Conservation (phyloP, 1,139 yeast genomes). For the Zygosaccharomyces pseudobailii region DNA sequence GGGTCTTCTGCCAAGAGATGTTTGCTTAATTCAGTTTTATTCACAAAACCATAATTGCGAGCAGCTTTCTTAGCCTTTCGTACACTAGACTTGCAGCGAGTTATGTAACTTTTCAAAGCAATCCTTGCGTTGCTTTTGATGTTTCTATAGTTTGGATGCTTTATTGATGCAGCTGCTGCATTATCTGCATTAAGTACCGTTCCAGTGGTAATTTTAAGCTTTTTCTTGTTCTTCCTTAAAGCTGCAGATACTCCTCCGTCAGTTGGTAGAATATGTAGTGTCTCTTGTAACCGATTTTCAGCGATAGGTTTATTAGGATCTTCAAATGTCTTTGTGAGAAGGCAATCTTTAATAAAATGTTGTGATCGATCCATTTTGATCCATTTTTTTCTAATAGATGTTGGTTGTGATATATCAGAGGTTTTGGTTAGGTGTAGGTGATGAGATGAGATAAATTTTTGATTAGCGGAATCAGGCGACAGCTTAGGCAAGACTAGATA, state of each 20-base stretch:
- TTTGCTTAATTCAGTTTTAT: conserved; percentile 10
- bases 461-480: too few relatives aligned
- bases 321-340: conserved; percentile 27
- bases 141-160: conserved; percentile 25
- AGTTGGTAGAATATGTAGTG: conserved; percentile 31
- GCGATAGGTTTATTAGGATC: conserved; percentile 30
- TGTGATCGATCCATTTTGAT: conserved; percentile 29
- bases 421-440: too few relatives aligned
- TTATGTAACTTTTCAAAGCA: conserved; percentile 27
- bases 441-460: too few relatives aligned
- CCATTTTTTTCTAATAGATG: too few relatives aligned
- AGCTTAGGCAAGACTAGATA: too few relatives aligned
- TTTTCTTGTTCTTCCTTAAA: conserved; percentile 19
- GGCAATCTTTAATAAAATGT: conserved; percentile 27
- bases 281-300: conserved; percentile 28
- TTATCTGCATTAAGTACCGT: conserved; percentile 4
- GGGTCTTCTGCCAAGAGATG: conserved; percentile 18
- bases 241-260: conserved; percentile 30
- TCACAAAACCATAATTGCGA: conserved; percentile 15
- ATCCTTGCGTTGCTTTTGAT: conserved; percentile 29
- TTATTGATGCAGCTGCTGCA: conserved; percentile 4
- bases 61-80: conserved; percentile 20
- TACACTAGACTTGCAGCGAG: conserved; percentile 14
- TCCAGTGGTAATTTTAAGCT: conserved; percentile 16
- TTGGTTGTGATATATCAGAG: too few relatives aligned